Evolutionary conservation across 139 green algal genomes (phyloP).

Genomic region (Chlorella sorokiniana): DNA sequence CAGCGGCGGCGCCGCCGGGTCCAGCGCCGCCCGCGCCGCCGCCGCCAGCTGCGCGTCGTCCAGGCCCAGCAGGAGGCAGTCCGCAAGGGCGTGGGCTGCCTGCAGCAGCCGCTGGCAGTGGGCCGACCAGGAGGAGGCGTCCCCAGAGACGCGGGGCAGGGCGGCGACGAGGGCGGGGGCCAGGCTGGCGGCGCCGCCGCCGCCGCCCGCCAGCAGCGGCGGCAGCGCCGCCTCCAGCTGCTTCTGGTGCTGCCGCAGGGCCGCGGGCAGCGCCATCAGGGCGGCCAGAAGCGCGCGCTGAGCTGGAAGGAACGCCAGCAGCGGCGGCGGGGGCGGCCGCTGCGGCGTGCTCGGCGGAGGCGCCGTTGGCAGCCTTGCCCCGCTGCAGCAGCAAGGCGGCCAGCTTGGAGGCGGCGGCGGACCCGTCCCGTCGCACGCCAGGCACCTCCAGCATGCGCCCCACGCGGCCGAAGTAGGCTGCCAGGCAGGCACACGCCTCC

Average conservation of each 20-base stretch:
- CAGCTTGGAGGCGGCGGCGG: slow-evolving; percentile 35
- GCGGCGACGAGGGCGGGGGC: slow-evolving; percentile 18
- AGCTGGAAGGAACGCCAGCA: neutral
- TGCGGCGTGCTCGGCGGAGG: neutral
- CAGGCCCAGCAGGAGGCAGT: slow-evolving; percentile 35
- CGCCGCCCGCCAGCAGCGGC: slow-evolving; percentile 6
- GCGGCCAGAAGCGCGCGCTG: slow-evolving; percentile 34
- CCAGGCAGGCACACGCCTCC: slow-evolving; percentile 9
- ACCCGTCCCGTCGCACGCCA: slow-evolving; percentile 51
- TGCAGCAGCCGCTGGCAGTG: slow-evolving; percentile 38
- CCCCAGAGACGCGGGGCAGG: slow-evolving; percentile 38
- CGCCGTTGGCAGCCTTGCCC: neutral
- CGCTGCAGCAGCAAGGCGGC: slow-evolving; percentile 33
- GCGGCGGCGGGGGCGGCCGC: neutral
- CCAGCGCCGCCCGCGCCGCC: neutral
- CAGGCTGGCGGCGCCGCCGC: slow-evolving; percentile 23
- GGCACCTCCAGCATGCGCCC: slow-evolving; percentile 53
- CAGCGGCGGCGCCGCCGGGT: slow-evolving; percentile 26
- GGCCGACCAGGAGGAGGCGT: slow-evolving; percentile 45
- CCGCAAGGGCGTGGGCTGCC: slow-evolving; percentile 45
- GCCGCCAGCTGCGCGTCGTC: neutral
- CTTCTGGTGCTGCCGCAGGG: slow-evolving; percentile 31
- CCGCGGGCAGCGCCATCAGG: slow-evolving; percentile 24
- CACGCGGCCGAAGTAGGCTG: slow-evolving; percentile 46
- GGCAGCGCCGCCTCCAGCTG: slow-evolving; percentile 21